Percentiles rank a stretch among this genome's conserved stretches.
phyloP scores from a whole-genome alignment of 768 basidiomycete species.

The Russula foetens region DNA sequence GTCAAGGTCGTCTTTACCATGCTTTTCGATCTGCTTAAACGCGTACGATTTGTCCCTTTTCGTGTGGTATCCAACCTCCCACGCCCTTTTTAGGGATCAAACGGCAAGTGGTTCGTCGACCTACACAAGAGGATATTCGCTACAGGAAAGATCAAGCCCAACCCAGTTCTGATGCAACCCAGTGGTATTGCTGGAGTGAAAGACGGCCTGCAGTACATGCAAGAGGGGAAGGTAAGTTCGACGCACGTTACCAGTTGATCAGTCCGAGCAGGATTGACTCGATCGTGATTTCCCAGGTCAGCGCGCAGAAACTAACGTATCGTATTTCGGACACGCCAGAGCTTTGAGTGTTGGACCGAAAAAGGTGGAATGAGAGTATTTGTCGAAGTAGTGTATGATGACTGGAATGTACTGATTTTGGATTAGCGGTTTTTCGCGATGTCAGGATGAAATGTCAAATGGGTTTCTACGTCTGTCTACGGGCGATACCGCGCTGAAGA shows the following conservation, averaged over 20 bases:
- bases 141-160: constrained; percentile 22
- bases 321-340: constrained; percentile 17
- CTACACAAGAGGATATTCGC: constrained; percentile 20
- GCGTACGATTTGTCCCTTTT: not conserved
- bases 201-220: constrained; percentile 25
- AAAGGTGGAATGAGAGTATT: no score
- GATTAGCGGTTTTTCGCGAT: not conserved
- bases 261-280: not conserved
- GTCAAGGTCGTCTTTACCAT: not conserved
- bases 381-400: not conserved
- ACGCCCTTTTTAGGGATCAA: constrained; percentile 4
- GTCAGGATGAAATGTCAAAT: not conserved
- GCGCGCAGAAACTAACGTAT: constrained; percentile 28
- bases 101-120: constrained; percentile 22
- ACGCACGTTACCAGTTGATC: not conserved
- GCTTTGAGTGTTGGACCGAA: not conserved
- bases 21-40: not conserved
- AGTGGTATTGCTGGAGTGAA: constrained; percentile 23
- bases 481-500: no score
- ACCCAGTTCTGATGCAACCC: constrained; percentile 22
- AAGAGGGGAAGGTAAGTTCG: constrained; percentile 22
- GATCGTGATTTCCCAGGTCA: constrained; percentile 10
- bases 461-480: no score
- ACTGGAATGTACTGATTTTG: not conserved
- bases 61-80: not conserved